Evolutionary conservation across 1,139 yeast genomes (phyloP).

Genomic region (Meyerozyma guilliermondii): DNA sequence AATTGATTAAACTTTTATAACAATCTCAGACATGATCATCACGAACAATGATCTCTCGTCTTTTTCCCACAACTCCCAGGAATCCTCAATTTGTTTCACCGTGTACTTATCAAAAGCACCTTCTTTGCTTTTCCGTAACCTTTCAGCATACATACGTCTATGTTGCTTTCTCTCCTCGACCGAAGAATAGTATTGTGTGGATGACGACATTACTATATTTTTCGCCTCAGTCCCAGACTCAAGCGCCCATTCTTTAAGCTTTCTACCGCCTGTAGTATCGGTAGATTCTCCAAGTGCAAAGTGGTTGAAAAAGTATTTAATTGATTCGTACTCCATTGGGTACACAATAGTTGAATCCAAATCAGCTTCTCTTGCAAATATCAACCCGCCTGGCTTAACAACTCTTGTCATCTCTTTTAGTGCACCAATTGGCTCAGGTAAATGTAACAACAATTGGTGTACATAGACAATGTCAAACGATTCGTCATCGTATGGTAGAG

Average conservation of each 20-base stretch:
- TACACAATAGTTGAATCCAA: slow-evolving; percentile 12
- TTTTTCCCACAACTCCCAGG: not conserved
- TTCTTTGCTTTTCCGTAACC: not conserved
- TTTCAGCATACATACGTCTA: not conserved
- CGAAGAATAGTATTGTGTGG: not conserved
- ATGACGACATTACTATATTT: not conserved
- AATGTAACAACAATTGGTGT: slow-evolving; percentile 36
- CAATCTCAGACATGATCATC: not conserved
- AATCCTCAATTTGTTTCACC: not conserved
- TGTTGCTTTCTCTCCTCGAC: not conserved
- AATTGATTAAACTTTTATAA: too few relatives aligned
- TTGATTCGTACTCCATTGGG: slow-evolving; percentile 15
- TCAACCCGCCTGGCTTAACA: slow-evolving; percentile 8
- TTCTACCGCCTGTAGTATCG: not conserved
- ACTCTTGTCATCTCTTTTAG: slow-evolving; percentile 8
- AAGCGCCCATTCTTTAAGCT: not conserved
- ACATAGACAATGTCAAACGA: slow-evolving; percentile 34
- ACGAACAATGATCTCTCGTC: not conserved
- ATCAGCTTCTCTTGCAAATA: slow-evolving; percentile 31
- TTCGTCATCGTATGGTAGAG: slow-evolving; percentile 29
- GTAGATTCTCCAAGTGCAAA: not conserved
- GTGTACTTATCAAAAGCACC: not conserved
- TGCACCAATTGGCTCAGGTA: slow-evolving; percentile 21
- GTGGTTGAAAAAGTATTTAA: not conserved
- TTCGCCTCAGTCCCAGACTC: not conserved